A percentile compares a stretch with the other conserved stretches of the same genome.
Evolutionary conservation across 2,329 filamentous ascomycete species (phyloP).

Genomic region (Fusarium abutilonis): DNA sequence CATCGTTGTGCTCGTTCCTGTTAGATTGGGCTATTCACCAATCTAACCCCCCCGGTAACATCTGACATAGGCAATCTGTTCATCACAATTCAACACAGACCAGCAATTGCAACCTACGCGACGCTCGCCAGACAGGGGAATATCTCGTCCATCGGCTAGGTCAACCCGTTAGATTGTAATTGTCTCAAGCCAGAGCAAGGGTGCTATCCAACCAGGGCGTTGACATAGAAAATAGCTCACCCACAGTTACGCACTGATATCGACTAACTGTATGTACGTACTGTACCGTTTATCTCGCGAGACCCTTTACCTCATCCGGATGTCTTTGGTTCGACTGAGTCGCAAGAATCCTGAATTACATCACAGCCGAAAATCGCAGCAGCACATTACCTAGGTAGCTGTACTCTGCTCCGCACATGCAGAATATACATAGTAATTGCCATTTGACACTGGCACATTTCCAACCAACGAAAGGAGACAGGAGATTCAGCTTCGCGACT

Average conservation of each 20-base stretch:
- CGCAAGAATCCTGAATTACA: constrained; percentile 24
- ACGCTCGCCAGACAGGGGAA: constrained; percentile 20
- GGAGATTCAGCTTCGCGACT: constrained; percentile 2
- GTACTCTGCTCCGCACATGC: too few relatives aligned
- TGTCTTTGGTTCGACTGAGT: constrained; percentile 19
- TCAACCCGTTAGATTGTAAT: constrained; percentile 30
- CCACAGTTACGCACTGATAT: constrained; percentile 28
- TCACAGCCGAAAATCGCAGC: constrained; percentile 18
- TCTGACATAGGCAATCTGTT: constrained; percentile 5
- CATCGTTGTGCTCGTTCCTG: neutral
- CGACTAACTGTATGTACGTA: constrained; percentile 8
- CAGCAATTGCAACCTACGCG: constrained; percentile 7
- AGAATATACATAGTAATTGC: neutral
- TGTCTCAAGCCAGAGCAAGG: constrained; percentile 16
- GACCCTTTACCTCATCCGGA: constrained; percentile 32
- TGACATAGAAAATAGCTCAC: constrained; percentile 37
- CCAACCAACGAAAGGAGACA: constrained; percentile 7
- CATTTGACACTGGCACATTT: constrained; percentile 2
- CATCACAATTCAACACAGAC: constrained; percentile 22
- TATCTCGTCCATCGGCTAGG: constrained; percentile 28
- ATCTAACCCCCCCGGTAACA: neutral
- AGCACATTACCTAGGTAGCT: too few relatives aligned
- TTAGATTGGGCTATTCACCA: neutral
- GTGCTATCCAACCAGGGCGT: constrained; percentile 36
- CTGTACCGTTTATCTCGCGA: constrained; percentile 36